Conservation (phyloP, 257 asterid genomes). For the Jacaranda copaia region DNA sequence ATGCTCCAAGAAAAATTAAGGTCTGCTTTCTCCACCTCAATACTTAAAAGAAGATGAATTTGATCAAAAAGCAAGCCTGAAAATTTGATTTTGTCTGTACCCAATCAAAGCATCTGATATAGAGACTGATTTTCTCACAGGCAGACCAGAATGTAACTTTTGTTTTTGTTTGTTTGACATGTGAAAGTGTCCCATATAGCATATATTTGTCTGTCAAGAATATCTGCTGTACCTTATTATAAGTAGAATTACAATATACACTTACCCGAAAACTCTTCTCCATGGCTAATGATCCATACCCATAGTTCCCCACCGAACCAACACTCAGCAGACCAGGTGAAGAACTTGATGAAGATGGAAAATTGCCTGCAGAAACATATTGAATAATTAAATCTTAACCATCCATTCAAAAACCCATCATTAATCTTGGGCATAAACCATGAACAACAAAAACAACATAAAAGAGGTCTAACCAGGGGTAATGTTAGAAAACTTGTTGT, state of each 20-base stretch:
- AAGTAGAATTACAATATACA: not conserved
- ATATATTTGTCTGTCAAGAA: not conserved
- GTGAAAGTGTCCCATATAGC: slow-evolving; percentile 4
- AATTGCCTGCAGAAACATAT: slow-evolving; percentile 40
- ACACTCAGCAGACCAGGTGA: slow-evolving; percentile 41
- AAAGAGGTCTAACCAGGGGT: not conserved
- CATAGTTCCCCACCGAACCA: slow-evolving; percentile 47
- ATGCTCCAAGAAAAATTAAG: not conserved
- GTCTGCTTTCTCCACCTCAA: not conserved
- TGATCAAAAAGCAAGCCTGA: not conserved
- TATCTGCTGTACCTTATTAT: not conserved
- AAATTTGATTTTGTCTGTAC: slow-evolving; percentile 16
- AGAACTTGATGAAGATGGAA: slow-evolving; percentile 60
- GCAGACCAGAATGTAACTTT: slow-evolving; percentile 14
- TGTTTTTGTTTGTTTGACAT: slow-evolving; percentile 20
- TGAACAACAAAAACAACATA: too few relatives aligned
- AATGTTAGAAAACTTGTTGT: slow-evolving; percentile 49
- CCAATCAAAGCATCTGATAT: slow-evolving; percentile 18
- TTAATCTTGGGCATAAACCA: not conserved
- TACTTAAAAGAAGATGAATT: not conserved
- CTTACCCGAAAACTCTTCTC: slow-evolving; percentile 83
- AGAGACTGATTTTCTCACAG: slow-evolving; percentile 14
- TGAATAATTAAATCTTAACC: not conserved
- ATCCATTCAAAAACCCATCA: slow-evolving; percentile 3
- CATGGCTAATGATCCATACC: slow-evolving; percentile 81